phyloP scores from a whole-genome alignment of 148 eudicot genomes.

The Amaranthus palmeri region DNA sequence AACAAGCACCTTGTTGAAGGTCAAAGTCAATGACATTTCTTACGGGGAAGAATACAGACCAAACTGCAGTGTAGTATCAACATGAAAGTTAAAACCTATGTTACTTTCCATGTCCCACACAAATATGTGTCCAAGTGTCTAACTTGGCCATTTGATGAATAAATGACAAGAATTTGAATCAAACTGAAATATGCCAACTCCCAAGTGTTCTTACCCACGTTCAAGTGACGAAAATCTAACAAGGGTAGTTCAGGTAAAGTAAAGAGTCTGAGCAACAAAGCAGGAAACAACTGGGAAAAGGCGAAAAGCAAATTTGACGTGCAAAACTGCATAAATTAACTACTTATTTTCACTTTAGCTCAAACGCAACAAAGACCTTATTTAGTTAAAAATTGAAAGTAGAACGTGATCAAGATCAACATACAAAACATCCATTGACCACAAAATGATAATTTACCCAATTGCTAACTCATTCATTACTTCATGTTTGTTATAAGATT shows the following conservation, averaged over 20 bases:
- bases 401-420: not conserved
- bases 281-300: not conserved
- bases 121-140: no score
- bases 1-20: not conserved
- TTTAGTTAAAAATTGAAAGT: not conserved
- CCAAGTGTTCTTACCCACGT: no score
- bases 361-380: not conserved
- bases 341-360: not conserved
- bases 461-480: not conserved
- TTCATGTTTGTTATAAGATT: not conserved
- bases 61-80: not conserved
- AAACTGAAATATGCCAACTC: no score
- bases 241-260: no score
- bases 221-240: no score
- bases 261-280: no score
- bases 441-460: not conserved
- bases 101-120: no score
- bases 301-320: not conserved
- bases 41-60: not conserved
- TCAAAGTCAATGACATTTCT: conserved; percentile 4
- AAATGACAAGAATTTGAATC: no score
- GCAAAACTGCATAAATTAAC: not conserved
- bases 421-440: not conserved
- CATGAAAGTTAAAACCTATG: no score
- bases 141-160: no score